These are phyloP conservation scores for Sporothrix inflata DNA, from an alignment of 2,329 filamentous ascomycete species.

Conservation along the genomic window DNA sequence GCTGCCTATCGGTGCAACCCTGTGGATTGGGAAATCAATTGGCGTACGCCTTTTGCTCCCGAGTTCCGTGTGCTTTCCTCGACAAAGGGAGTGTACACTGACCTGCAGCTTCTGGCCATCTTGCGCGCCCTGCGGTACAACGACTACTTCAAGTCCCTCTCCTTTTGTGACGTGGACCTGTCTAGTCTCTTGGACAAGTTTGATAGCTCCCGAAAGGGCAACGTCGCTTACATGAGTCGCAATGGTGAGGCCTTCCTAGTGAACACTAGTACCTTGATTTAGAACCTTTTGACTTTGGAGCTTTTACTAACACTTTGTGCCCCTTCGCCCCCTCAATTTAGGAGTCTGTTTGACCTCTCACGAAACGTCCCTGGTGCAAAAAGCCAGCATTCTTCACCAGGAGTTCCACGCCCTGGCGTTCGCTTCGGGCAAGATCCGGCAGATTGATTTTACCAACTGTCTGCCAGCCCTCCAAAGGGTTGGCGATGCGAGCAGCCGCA, in stretches of 20 bases:
- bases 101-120: constrained; percentile 59
- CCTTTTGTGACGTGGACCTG: constrained; percentile 57
- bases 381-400: constrained; percentile 57
- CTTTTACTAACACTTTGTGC: constrained; percentile 33
- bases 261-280: background rate
- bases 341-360: constrained; percentile 53
- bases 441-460: constrained; percentile 56
- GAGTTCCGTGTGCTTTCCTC: constrained; percentile 57
- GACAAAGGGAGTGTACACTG: constrained; percentile 48
- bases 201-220: constrained; percentile 51
- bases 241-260: constrained; percentile 48
- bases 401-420: constrained; percentile 61
- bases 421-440: constrained; percentile 58
- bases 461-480: constrained; percentile 27
- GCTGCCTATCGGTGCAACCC: constrained; percentile 55
- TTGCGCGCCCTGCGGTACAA: constrained; percentile 62
- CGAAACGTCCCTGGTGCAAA: constrained; percentile 52
- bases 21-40: constrained; percentile 57
- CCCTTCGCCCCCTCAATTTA: constrained; percentile 30
- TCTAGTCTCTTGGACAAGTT: constrained; percentile 46
- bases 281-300: background rate
- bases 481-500: constrained; percentile 18
- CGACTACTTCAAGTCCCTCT: constrained; percentile 62
- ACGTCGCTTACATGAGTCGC: constrained; percentile 56
- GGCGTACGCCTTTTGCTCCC: constrained; percentile 52